Evolutionary conservation across 352 stramenopile species (phyloP).

Genomic region (Globisporangium yorkense): DNA sequence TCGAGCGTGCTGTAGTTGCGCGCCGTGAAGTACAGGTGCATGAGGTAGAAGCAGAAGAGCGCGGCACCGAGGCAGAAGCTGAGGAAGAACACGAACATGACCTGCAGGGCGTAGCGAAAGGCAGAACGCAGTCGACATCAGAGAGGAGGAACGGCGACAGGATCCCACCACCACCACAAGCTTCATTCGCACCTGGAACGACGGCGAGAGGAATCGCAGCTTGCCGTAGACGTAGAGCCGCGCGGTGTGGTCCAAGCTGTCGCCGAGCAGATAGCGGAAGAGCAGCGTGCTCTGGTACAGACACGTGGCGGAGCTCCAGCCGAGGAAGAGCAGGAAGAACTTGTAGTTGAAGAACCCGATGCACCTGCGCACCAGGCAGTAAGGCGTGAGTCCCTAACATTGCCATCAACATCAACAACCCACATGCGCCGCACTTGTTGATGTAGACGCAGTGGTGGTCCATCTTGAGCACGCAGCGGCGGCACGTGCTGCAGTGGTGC

Average conservation of each 20-base stretch:
- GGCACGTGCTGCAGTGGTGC: slow-evolving; percentile 79
- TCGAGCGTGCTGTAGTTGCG: slow-evolving; percentile 83
- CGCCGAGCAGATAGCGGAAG: slow-evolving; percentile 52
- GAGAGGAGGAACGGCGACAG: too few relatives aligned
- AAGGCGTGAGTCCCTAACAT: neutral
- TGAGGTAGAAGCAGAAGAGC: slow-evolving; percentile 65
- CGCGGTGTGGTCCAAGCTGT: slow-evolving; percentile 43
- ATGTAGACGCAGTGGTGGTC: slow-evolving; percentile 88
- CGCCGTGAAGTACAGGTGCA: slow-evolving; percentile 66
- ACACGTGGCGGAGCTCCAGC: slow-evolving; percentile 62
- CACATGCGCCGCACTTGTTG: slow-evolving; percentile 64
- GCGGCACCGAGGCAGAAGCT: slow-evolving; percentile 59
- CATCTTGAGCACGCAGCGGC: slow-evolving; percentile 82
- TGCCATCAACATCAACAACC: too few relatives aligned
- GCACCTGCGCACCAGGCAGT: slow-evolving; percentile 30
- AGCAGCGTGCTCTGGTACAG: slow-evolving; percentile 63
- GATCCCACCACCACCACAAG: too few relatives aligned
- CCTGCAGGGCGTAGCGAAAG: slow-evolving; percentile 15
- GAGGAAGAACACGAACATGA: slow-evolving; percentile 64
- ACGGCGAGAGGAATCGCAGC: slow-evolving; percentile 40
- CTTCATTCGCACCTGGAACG: slow-evolving; percentile 42
- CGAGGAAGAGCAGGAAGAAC: slow-evolving; percentile 83
- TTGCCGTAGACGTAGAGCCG: slow-evolving; percentile 57
- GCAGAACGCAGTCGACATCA: neutral
- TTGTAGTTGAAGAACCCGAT: slow-evolving; percentile 90